Evolutionary conservation across 371 early-diverging fungal species (phyloP), one percentile per base, ranked within the genome.

Genomic region (Batkoa obscura): DNA sequence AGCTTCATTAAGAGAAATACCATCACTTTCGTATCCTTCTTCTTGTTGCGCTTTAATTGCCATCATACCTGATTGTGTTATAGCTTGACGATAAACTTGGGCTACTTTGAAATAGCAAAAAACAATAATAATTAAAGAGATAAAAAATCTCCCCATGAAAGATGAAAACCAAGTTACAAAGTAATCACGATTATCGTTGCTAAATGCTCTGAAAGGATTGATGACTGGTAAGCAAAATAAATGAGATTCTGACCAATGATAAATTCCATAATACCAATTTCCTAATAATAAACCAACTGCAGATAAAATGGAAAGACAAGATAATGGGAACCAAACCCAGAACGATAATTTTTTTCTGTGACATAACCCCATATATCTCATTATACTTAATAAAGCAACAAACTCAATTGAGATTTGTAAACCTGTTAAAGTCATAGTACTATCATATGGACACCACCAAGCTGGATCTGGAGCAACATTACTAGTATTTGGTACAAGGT

Each of bases 381-480:
- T 17, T 23, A 53, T 6, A 15, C 53, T 39, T 39, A 53, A 31
- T 2, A 35, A 13, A 17, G 53, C 53, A 17, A 53, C 53, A 23
- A 39, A 38, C 38, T 53, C 53, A 15, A 53, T 9, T 6, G 53
- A 37, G 15, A 39, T 32, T 23, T 53, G 53, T n/a, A 31, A 37
- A 13, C 35, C 15, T 6, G 13, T 53, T 2, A 53, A 39, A 2
- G 30, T 41, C 15, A 53, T 12, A 3, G 53, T 53, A 8, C 13
- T n/a, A 35, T 53, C 53, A 17, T n/a, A 53, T 8, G 17, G 38
- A 39, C 53, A 53, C 53, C 53, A 53, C 53, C 53, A 53, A 5
- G 13, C 9, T 39, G 53, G 53, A 23, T 23, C 23, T 23, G 23
- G 23, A 23, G 23, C 23, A 23, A 23, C 23, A 23, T 23, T 23